Evolutionary conservation across 129 eudicot species (phyloP).

Genomic region (Ambrosia artemisiifolia): DNA sequence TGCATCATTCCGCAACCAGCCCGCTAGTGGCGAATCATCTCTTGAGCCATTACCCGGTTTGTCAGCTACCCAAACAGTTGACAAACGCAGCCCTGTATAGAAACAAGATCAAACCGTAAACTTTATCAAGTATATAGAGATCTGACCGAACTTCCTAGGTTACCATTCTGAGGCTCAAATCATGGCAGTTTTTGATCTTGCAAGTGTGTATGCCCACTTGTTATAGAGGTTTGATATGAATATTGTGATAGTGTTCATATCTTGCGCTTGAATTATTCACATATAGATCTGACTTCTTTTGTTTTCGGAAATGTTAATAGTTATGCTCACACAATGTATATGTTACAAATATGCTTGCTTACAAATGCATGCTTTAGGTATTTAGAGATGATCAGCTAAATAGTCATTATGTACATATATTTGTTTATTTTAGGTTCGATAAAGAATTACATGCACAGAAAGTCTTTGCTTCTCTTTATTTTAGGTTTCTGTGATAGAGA

Average conservation of each 20-base stretch:
- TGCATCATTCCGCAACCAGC: conserved; percentile 10
- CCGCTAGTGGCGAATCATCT: not conserved
- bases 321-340: not conserved
- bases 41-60: not conserved
- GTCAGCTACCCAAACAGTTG: conserved; percentile 6
- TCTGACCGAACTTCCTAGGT: not conserved
- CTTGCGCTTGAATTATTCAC: conserved; percentile 4
- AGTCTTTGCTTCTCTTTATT: too few species aligned
- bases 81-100: not conserved
- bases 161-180: conserved; percentile 7
- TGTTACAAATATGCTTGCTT: not conserved
- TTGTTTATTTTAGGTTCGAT: too few species aligned
- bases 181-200: conserved; percentile 16
- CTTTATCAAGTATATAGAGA: conserved; percentile 1
- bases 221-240: not conserved
- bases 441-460: too few species aligned
- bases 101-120: not conserved
- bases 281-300: conserved; percentile 19
- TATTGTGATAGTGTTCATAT: not conserved
- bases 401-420: too few species aligned
- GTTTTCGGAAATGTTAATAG: not conserved
- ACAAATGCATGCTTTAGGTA: not conserved
- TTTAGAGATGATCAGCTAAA: too few species aligned
- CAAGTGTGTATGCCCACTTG: not conserved
- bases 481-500: too few species aligned